Conservation (phyloP, 345 rosid genomes). For the Aethionema arabicum region DNA sequence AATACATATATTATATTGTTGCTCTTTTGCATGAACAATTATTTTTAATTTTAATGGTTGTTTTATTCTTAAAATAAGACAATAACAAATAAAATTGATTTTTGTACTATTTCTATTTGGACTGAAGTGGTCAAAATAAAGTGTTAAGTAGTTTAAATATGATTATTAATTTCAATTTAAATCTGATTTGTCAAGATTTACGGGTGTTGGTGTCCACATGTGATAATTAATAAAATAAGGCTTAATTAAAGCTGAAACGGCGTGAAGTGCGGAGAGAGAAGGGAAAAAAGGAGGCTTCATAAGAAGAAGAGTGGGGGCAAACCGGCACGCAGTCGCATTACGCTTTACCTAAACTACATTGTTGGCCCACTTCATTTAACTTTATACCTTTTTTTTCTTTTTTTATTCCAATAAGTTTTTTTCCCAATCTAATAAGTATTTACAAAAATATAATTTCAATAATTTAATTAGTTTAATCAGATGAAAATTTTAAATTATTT, state of each 20-base stretch:
- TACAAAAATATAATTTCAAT: too few species aligned
- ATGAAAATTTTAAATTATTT: too few species aligned
- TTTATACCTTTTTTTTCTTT: not conserved
- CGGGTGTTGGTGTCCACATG: slow-evolving; percentile 24
- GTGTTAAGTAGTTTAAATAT: not conserved
- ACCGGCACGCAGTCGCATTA: slow-evolving; percentile 32
- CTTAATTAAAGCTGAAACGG: slow-evolving; percentile 37
- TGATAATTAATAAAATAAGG: slow-evolving; percentile 4
- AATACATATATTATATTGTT: not conserved
- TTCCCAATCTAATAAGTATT: too few species aligned
- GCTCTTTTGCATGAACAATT: too few species aligned
- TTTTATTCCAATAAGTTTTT: slow-evolving; percentile 1
- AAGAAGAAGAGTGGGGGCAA: slow-evolving; percentile 7
- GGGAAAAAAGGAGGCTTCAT: slow-evolving; percentile 17
- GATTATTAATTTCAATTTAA: not conserved
- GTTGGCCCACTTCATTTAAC: slow-evolving; percentile 13
- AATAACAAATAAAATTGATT: not conserved
- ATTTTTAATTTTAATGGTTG: too few species aligned
- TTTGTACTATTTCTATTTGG: slow-evolving; percentile 16
- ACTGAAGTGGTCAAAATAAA: slow-evolving; percentile 26
- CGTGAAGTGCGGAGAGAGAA: slow-evolving; percentile 46
- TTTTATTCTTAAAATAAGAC: not conserved
- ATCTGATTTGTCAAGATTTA: slow-evolving; percentile 16
- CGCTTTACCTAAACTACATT: slow-evolving; percentile 24
- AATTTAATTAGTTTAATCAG: too few species aligned